These are phyloP conservation scores for Roridomyces roridus DNA, from an alignment of 768 basidiomycete genomes.

Conservation along the genomic window DNA sequence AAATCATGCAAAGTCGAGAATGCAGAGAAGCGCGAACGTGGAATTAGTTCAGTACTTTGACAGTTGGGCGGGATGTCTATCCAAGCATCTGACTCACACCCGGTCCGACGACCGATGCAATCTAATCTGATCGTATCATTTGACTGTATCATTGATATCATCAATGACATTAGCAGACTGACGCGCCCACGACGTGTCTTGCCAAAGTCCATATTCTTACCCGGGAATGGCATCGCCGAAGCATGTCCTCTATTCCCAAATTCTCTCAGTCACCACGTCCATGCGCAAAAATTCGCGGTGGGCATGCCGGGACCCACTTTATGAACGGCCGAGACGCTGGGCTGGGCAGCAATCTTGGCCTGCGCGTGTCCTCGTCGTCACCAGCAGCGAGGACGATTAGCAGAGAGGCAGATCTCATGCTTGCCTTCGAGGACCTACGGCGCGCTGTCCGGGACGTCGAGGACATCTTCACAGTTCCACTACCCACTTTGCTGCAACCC, in stretches of 20 bases:
- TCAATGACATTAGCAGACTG: background rate
- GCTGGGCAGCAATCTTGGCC: constrained; percentile 76
- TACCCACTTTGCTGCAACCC: constrained; percentile 75
- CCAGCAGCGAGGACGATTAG: constrained; percentile 56
- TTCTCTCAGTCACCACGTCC: constrained; percentile 86
- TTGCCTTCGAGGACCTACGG: constrained; percentile 87
- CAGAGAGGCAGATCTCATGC: constrained; percentile 86
- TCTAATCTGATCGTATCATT: no score
- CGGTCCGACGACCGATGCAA: no score
- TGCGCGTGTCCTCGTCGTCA: constrained; percentile 61
- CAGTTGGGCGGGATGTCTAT: no score
- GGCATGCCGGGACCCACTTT: constrained; percentile 77
- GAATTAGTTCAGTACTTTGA: no score
- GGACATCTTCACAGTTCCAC: constrained; percentile 67
- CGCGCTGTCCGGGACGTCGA: constrained; percentile 71
- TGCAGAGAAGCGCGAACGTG: no score
- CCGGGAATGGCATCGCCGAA: constrained; percentile 58
- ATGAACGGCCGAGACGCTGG: constrained; percentile 68
- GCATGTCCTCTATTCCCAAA: constrained; percentile 89
- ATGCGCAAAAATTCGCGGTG: constrained; percentile 99
- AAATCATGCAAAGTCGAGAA: no score
- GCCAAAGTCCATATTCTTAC: constrained; percentile 29
- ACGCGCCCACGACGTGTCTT: constrained; percentile 32
- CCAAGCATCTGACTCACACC: no score
- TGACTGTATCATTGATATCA: background rate